These are phyloP conservation scores for Prunus fruticosa DNA, from an alignment of 306 rosid species.

Conservation along the genomic window DNA sequence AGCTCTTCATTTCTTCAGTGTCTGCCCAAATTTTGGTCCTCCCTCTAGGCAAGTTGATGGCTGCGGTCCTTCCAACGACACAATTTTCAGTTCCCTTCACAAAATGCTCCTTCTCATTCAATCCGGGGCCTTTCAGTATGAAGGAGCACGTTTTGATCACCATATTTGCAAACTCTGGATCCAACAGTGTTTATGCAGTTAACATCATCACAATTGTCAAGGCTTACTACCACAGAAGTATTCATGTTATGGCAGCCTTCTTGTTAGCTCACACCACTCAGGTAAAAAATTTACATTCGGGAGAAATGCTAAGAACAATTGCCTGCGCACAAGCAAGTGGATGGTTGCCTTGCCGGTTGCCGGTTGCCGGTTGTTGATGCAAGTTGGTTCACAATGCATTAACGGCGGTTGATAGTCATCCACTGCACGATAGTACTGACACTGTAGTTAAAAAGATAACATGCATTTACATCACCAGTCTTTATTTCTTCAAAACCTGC, in stretches of 20 bases:
- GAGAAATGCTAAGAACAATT: too few relatives aligned
- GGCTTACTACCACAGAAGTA: slow-evolving; percentile 22
- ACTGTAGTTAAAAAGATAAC: too few relatives aligned
- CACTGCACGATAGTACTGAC: too few relatives aligned
- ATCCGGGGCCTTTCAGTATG: slow-evolving; percentile 42
- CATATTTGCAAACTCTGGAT: slow-evolving; percentile 35
- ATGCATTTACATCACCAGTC: too few relatives aligned
- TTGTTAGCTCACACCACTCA: slow-evolving; percentile 35
- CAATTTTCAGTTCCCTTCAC: slow-evolving; percentile 5
- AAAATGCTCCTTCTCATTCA: slow-evolving; percentile 26
- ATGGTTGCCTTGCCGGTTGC: too few relatives aligned
- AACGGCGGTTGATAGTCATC: too few relatives aligned
- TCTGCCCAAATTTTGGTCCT: slow-evolving; percentile 30
- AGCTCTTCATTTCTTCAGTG: slow-evolving; percentile 19
- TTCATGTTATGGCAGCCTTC: slow-evolving; percentile 29
- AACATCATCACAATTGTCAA: slow-evolving; percentile 31
- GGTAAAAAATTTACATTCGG: slow-evolving; percentile 1
- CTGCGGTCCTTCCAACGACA: slow-evolving; percentile 22
- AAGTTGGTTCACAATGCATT: not conserved
- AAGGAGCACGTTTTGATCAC: slow-evolving; percentile 42
- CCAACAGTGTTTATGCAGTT: slow-evolving; percentile 28
- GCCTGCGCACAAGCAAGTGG: too few relatives aligned
- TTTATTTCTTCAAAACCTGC: too few relatives aligned
- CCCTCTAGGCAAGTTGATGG: slow-evolving; percentile 38
- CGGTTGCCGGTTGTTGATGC: too few relatives aligned